phyloP scores from a whole-genome alignment of 331 rosid species.

The Arachis monticola region DNA sequence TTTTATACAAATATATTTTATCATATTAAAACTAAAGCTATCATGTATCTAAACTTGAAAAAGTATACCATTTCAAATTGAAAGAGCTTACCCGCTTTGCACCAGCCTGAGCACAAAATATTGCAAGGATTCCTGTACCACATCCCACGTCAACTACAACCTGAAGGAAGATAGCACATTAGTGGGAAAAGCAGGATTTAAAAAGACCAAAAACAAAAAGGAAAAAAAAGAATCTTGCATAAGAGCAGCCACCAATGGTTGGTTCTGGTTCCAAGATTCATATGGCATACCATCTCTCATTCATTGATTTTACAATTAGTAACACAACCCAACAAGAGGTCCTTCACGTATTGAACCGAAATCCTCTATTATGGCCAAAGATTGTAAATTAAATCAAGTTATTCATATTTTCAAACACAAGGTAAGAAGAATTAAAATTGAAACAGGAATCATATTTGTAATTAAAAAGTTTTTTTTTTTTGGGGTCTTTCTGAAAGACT shows the following conservation, averaged over 20 bases:
- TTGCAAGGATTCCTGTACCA: constrained; percentile 95
- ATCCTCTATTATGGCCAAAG: constrained; percentile 5
- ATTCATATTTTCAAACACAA: not conserved
- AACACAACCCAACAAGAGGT: constrained; percentile 5
- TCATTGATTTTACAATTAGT: constrained; percentile 1
- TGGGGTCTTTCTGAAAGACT: not conserved
- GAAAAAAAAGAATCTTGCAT: constrained; percentile 34
- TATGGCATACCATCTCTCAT: constrained; percentile 12
- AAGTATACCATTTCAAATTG: constrained; percentile 9
- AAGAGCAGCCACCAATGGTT: constrained; percentile 9
- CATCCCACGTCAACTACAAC: constrained; percentile 98
- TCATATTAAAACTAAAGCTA: constrained; percentile 4
- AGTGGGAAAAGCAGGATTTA: constrained; percentile 24
- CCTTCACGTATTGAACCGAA: constrained; percentile 20
- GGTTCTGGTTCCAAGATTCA: constrained; percentile 10
- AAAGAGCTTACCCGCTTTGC: constrained; percentile 80
- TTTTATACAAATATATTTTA: not conserved
- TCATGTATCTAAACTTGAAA: constrained; percentile 28
- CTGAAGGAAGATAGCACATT: constrained; percentile 52
- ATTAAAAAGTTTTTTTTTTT: constrained; percentile 9
- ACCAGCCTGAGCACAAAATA: constrained; percentile 98
- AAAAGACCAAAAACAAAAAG: not conserved
- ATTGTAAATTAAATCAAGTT: not conserved
- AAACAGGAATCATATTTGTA: constrained; percentile 14
- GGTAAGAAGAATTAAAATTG: not conserved